Evolutionary conservation across 1,284 basidiomycete genomes (phyloP).

Genomic region (Trichosporon sp.): DNA sequence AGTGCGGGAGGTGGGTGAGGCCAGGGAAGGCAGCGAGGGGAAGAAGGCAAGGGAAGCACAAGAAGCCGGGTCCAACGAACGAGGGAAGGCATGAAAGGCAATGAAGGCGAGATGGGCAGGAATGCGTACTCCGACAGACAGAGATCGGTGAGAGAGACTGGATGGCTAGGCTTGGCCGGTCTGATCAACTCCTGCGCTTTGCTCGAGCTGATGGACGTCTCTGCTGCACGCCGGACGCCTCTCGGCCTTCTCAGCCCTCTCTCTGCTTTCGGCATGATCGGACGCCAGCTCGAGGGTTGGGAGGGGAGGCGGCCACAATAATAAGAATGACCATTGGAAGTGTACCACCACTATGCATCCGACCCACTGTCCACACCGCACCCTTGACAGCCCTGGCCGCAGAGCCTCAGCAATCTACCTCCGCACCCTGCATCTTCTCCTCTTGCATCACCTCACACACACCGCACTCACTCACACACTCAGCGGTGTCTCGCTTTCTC

Average conservation of each 20-base stretch:
- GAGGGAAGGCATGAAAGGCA: too few relatives aligned
- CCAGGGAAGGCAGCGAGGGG: not conserved
- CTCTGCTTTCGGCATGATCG: not conserved
- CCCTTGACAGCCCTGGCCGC: not conserved
- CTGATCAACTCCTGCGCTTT: not conserved
- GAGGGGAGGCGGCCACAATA: too few relatives aligned
- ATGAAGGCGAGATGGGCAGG: not conserved
- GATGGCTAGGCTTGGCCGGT: too few relatives aligned
- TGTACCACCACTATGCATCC: not conserved
- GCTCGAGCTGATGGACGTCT: not conserved
- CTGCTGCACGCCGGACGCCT: not conserved
- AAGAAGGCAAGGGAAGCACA: not conserved
- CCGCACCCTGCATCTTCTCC: not conserved
- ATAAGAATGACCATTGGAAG: too few relatives aligned
- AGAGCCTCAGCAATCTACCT: not conserved
- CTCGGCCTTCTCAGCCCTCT: not conserved
- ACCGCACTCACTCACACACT: not conserved
- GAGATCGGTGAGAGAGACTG: too few relatives aligned
- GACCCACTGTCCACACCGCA: not conserved
- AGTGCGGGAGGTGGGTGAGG: too few relatives aligned
- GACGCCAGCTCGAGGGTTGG: too few relatives aligned
- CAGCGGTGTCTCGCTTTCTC: not conserved
- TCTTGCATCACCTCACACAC: not conserved
- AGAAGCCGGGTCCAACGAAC: too few relatives aligned
- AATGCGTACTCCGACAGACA: not conserved